Conservation (phyloP, 2,329 filamentous ascomycete species). For the Keithomyces neogunnii region DNA sequence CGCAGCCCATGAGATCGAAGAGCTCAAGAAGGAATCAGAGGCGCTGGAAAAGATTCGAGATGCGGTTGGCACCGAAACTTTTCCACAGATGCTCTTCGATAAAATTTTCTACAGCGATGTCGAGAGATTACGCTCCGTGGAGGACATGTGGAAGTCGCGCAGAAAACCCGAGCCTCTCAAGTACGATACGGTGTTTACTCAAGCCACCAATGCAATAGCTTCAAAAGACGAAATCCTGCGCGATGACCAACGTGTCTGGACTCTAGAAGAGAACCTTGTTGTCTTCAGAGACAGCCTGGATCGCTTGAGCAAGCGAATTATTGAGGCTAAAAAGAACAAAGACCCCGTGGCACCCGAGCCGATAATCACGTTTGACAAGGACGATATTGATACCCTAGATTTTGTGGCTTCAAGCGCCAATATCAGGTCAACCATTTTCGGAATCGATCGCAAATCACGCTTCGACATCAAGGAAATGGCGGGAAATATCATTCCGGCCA, state of each 20-base stretch:
- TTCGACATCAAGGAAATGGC: slow-evolving; percentile 99
- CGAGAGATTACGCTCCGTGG: slow-evolving; percentile 71
- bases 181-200: slow-evolving; percentile 52
- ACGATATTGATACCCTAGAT: slow-evolving; percentile 88
- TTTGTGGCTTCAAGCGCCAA: slow-evolving; percentile 91
- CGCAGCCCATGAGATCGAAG: slow-evolving; percentile 68
- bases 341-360: slow-evolving; percentile 45
- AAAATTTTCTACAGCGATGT: slow-evolving; percentile 91
- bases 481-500: slow-evolving; percentile 96
- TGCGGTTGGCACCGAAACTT: slow-evolving; percentile 70
- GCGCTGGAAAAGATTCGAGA: slow-evolving; percentile 76
- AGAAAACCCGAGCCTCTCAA: slow-evolving; percentile 65
- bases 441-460: slow-evolving; percentile 78
- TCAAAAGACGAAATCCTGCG: slow-evolving; percentile 45
- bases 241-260: slow-evolving; percentile 73
- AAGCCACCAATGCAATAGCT: slow-evolving; percentile 40
- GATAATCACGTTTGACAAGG: slow-evolving; percentile 87
- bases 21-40: slow-evolving; percentile 74
- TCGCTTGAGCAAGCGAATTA: slow-evolving; percentile 65
- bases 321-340: slow-evolving; percentile 48
- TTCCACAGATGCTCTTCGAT: slow-evolving; percentile 74
- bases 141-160: slow-evolving; percentile 92
- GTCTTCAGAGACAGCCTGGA: slow-evolving; percentile 81
- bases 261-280: slow-evolving; percentile 70
- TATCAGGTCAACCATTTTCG: slow-evolving; percentile 79